Conservation (phyloP, 306 rosid species). For the Lathyrus oleraceus region DNA sequence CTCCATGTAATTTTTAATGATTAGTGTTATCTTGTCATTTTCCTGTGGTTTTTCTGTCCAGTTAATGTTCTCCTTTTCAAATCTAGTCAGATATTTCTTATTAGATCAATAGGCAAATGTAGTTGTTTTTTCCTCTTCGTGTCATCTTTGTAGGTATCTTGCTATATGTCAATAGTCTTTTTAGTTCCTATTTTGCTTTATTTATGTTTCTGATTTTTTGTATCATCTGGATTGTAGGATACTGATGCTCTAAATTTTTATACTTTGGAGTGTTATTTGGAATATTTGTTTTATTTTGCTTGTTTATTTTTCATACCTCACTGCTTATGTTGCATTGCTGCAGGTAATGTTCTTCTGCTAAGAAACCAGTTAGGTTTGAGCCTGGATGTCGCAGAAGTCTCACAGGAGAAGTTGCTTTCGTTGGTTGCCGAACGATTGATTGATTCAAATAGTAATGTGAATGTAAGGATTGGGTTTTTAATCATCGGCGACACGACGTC, state of each 20-base stretch:
- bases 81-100: conserved; percentile 9
- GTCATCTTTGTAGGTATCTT: no score
- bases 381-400: conserved; percentile 78
- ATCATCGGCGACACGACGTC: conserved; percentile 16
- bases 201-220: neutral
- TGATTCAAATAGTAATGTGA: conserved; percentile 81
- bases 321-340: conserved; percentile 30
- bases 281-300: conserved; percentile 22
- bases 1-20: neutral
- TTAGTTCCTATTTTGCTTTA: conserved; percentile 1
- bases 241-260: neutral
- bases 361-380: conserved; percentile 78
- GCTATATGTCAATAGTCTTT: neutral
- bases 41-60: neutral
- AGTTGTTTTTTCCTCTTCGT: neutral
- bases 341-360: conserved; percentile 90
- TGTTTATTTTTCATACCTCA: neutral
- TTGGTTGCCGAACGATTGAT: conserved; percentile 86
- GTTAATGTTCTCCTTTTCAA: neutral
- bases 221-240: conserved; percentile 13
- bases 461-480: conserved; percentile 53
- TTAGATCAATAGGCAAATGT: neutral
- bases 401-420: conserved; percentile 92
- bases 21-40: neutral
- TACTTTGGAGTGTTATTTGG: conserved; percentile 12